phyloP scores from a whole-genome alignment of 2,329 filamentous ascomycete species.

The Hypoxylon sp. region DNA sequence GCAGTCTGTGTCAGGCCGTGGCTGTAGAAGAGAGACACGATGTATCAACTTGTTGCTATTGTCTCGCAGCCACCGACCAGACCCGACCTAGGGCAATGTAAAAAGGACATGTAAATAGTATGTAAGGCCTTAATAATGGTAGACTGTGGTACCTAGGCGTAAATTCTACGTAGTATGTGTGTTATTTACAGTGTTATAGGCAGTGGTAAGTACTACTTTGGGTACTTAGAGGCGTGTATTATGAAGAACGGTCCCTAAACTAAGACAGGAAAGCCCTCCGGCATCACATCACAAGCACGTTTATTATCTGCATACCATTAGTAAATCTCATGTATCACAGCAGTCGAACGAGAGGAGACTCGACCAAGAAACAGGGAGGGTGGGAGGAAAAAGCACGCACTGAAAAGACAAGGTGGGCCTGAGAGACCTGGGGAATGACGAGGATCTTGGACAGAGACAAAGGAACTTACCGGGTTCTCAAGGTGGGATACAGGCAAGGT shows the following conservation, averaged over 20 bases:
- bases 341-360: neutral
- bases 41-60: constrained; percentile 15
- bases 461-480: constrained; percentile 9
- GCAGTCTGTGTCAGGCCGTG: constrained; percentile 25
- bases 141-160: too few species aligned
- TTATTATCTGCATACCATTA: neutral
- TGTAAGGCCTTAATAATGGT: neutral
- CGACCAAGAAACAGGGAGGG: constrained; percentile 1
- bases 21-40: constrained; percentile 18
- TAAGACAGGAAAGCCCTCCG: constrained; percentile 29
- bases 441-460: constrained; percentile 26
- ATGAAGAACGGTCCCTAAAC: constrained; percentile 31
- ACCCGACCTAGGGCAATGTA: too few species aligned
- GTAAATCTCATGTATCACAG: neutral
- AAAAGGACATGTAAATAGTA: too few species aligned
- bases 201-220: too few species aligned
- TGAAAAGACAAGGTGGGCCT: neutral
- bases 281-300: constrained; percentile 18
- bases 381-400: neutral
- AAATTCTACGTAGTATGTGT: too few species aligned
- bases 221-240: neutral
- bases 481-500: constrained; percentile 16
- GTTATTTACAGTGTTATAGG: too few species aligned
- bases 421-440: constrained; percentile 34
- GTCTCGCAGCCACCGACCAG: constrained; percentile 34